Evolutionary conservation across 192 early-diverging fungal genomes (phyloP), one percentile per base, ranked within the genome.

Genomic region (Podila verticillata): DNA sequence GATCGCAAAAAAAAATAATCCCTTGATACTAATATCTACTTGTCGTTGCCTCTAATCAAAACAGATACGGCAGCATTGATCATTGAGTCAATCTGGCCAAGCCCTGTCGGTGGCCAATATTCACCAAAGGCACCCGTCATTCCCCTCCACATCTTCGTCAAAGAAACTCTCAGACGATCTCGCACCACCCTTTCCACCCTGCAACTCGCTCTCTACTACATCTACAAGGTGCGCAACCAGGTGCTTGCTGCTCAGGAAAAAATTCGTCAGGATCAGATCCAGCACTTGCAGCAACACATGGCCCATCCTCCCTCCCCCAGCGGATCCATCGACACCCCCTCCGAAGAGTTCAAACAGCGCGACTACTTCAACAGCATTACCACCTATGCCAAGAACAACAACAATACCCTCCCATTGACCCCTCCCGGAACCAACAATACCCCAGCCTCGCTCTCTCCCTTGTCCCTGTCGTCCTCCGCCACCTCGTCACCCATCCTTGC

Each of bases 151-250:
- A 73, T 78, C 59, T 91, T 93, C 67, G 89, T 93, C 73, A 86
- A 87, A 49, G 90, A 92, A 74, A 88, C 92, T 29, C 74, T 94
- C 17, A 82, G 87, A 49, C 88, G 93, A 24, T 91, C 90, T 20
- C 85, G 87, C 61, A 90, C 91, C 4, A 91, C 92, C 56, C 92
- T 90, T 73, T 89, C 91, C 6, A 93, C 90, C 22, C 84, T 94
- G 34, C 91, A 94, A 69, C 85, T 92, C 36, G 87, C 92, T 17
- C 85, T 94, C 22, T 87, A 91, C 65, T 92, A 92, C 72, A 74
- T 92, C 48, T 84, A 91, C 73, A 88, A 89, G 54, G 74, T 91
- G 44, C 84, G 84, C 69, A 77, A 75, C 48, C 73, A 81, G 15
- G 84, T 87, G 34, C 47, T 84, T 59, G 83, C 73, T n/a, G 70